Evolutionary conservation across 192 early-diverging fungal genomes (phyloP).

Genomic region (Linnemannia elongata): DNA sequence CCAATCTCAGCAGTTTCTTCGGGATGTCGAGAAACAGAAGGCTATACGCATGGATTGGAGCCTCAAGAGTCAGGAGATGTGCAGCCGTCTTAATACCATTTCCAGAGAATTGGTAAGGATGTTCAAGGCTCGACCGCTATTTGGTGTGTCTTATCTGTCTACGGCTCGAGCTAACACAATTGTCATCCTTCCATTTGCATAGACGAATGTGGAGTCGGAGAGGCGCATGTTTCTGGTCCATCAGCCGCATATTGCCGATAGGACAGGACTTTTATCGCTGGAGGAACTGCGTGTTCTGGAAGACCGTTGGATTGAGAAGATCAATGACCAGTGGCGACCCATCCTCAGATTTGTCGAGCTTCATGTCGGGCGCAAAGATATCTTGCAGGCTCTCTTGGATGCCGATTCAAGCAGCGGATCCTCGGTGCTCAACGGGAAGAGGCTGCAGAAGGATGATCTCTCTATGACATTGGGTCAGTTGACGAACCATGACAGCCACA

Average conservation of each 20-base stretch:
- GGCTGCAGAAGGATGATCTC: not conserved
- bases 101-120: slow-evolving; percentile 26
- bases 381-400: slow-evolving; percentile 4
- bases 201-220: slow-evolving; percentile 5
- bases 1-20: not conserved
- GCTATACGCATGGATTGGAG: slow-evolving; percentile 13
- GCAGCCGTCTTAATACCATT: not conserved
- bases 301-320: slow-evolving; percentile 27
- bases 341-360: slow-evolving; percentile 28
- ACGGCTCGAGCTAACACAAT: not conserved
- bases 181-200: not conserved
- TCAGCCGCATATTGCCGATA: slow-evolving; percentile 2
- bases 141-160: not conserved
- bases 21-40: slow-evolving; percentile 8
- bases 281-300: slow-evolving; percentile 23
- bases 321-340: slow-evolving; percentile 28
- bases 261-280: not conserved
- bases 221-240: slow-evolving; percentile 11
- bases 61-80: slow-evolving; percentile 12
- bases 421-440: not conserved
- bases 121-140: too few species aligned
- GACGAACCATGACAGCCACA: not conserved
- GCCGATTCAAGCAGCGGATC: not conserved
- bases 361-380: slow-evolving; percentile 9
- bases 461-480: not conserved